Evolutionary conservation across 768 basidiomycete species (phyloP), one percentile per base, ranked within the genome.

Genomic region (Clitopilus passeckerianus): DNA sequence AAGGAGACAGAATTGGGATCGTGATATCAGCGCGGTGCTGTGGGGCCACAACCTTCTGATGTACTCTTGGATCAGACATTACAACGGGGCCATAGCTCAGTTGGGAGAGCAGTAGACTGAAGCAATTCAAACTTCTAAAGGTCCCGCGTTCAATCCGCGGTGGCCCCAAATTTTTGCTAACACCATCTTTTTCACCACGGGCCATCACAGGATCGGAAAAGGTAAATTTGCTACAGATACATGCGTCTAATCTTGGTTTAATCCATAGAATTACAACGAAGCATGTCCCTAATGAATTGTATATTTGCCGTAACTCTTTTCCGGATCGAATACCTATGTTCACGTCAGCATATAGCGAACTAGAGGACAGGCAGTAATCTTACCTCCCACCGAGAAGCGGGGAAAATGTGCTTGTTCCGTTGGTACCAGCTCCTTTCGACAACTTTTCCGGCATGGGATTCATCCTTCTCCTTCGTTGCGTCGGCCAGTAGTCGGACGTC

Each of bases 371-470:
- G 37, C 18, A 15, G 37, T 34, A 50, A n/a, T 73, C 87, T 64
- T 64, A 88, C 91, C 87, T 98, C 95, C 95, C 95, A 98, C 66
- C 95, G 78, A 5, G 92, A 95, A 1, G 94, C 94, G 15, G 96
- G 96, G 70, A 98, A 98, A 35, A 98, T 97, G 68, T 98, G 97
- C 64, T 98, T 99, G 68, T 94, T 96, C 56, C 95, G 80, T 66
- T 95, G 90, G 70, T 98, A 97, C 81, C 91, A 99, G 60, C 90
- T 90, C 62, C 97, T 77, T 73, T 98, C 97, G 6, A 98, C 95
- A 9, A 99, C 97, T 70, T 99, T 99, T 1, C 97, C 97, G 0
- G 97, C 97, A 68, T 99, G 97, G 16, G 92, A 95, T 72, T 99
- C 97, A 65, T 99, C 95, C 74, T 98, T 98, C 74, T 99, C 97